phyloP scores from a whole-genome alignment of 2,329 filamentous ascomycete genomes.

The Dothideomycetidae sp. region DNA sequence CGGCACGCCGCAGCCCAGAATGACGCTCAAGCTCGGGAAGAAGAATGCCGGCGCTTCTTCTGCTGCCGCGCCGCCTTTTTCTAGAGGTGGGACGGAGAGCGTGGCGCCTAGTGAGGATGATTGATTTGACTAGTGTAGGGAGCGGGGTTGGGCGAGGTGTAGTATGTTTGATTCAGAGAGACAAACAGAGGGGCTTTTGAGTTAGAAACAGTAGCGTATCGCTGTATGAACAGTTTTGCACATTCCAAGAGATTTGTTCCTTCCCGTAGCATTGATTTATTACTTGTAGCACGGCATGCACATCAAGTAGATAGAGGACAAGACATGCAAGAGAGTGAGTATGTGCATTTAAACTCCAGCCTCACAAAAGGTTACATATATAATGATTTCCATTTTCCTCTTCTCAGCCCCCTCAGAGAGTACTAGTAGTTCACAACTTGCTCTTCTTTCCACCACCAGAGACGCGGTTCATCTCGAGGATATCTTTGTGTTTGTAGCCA shows the following conservation, averaged over 20 bases:
- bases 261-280: too few species aligned
- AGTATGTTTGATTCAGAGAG: too few species aligned
- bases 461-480: conserved; percentile 28
- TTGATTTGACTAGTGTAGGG: conserved; percentile 21
- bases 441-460: conserved; percentile 27
- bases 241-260: too few species aligned
- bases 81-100: conserved; percentile 29
- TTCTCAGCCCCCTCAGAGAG: not conserved
- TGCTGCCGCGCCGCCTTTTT: conserved; percentile 14
- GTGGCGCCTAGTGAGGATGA: conserved; percentile 41
- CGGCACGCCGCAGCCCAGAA: conserved; percentile 48
- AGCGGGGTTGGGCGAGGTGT: too few species aligned
- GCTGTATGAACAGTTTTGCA: too few species aligned
- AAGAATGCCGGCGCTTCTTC: too few species aligned
- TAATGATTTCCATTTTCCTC: not conserved
- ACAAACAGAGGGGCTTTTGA: too few species aligned
- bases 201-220: too few species aligned
- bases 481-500: conserved; percentile 30
- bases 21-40: conserved; percentile 57
- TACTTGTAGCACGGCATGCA: not conserved
- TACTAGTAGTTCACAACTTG: conserved; percentile 29
- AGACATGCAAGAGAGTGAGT: not conserved
- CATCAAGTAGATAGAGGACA: not conserved
- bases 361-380: too few species aligned
- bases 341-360: too few species aligned